Evolutionary conservation across 2,329 filamentous ascomycete species (phyloP).

Genomic region (Aspergillus sp.): DNA sequence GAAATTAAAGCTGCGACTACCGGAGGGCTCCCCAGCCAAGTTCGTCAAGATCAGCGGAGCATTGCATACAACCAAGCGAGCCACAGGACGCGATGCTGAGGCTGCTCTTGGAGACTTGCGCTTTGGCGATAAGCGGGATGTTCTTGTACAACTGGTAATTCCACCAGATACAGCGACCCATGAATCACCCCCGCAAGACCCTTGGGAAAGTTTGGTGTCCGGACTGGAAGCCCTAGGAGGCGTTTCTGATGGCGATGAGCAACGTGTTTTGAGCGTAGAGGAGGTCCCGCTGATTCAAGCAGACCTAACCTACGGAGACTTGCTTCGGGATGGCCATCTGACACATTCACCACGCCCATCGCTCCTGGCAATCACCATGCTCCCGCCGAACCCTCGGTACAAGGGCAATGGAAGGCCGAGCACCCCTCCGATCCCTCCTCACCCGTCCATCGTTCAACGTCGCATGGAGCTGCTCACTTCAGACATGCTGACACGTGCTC

Average conservation of each 20-base stretch:
- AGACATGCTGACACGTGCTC: conserved; percentile 91
- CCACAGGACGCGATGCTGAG: conserved; percentile 90
- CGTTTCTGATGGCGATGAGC: conserved; percentile 80
- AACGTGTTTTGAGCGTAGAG: conserved; percentile 80
- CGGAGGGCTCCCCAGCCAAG: conserved; percentile 94
- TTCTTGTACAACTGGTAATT: conserved; percentile 91
- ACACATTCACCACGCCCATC: conserved; percentile 87
- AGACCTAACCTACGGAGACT: conserved; percentile 89
- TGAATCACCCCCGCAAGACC: conserved; percentile 85
- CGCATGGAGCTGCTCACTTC: conserved; percentile 97
- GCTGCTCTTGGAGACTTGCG: conserved; percentile 86
- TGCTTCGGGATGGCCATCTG: conserved; percentile 81
- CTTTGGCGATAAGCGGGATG: conserved; percentile 93
- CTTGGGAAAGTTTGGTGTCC: conserved; percentile 96
- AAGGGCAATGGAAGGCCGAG: conserved; percentile 53
- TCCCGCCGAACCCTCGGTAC: conserved; percentile 66
- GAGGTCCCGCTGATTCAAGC: conserved; percentile 94
- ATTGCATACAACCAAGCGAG: conserved; percentile 92
- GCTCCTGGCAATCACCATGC: conserved; percentile 91
- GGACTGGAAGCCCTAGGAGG: conserved; percentile 91
- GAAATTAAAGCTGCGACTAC: conserved; percentile 88
- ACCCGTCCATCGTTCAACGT: conserved; percentile 90
- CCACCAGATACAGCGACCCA: conserved; percentile 78
- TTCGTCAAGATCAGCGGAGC: conserved; percentile 99
- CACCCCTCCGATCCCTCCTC: conserved; percentile 85